Evolutionary conservation across 768 basidiomycete genomes (phyloP).

Genomic region (Suillus brevipes): DNA sequence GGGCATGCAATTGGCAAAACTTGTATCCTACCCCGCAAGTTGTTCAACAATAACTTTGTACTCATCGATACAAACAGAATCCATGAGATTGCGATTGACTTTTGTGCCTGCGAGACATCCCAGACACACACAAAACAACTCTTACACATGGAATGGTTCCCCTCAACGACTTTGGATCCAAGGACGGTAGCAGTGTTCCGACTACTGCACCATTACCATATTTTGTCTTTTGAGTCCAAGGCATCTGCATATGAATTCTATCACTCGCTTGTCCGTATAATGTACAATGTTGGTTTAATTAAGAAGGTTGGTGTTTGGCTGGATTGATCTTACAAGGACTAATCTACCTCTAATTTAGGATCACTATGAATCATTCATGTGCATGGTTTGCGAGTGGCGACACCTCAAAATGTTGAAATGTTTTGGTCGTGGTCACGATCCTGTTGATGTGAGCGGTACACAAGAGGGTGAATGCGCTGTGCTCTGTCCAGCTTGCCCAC

Average conservation of each 20-base stretch:
- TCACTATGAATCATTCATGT: constrained; percentile 23
- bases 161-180: constrained; percentile 6
- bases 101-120: constrained; percentile 13
- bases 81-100: constrained; percentile 19
- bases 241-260: constrained; percentile 30
- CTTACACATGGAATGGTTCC: constrained; percentile 13
- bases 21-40: constrained; percentile 15
- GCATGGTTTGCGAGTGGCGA: constrained; percentile 20
- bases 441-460: constrained; percentile 1
- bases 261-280: constrained; percentile 21
- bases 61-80: constrained; percentile 26
- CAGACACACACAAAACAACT: constrained; percentile 13
- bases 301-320: background rate
- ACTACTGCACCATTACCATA: constrained; percentile 27
- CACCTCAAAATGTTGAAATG: constrained; percentile 20
- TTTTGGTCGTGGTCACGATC: constrained; percentile 3
- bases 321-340: background rate
- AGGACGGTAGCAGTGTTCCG: background rate
- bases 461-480: background rate
- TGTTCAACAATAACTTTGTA: constrained; percentile 15
- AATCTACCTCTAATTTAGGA: background rate
- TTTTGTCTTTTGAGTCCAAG: constrained; percentile 32
- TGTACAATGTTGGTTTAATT: constrained; percentile 25
- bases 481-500: constrained; percentile 9
- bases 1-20: constrained; percentile 17